Evolutionary conservation across 441 rosid species (phyloP).

Genomic region (Pelargonium myrrhifolium): DNA sequence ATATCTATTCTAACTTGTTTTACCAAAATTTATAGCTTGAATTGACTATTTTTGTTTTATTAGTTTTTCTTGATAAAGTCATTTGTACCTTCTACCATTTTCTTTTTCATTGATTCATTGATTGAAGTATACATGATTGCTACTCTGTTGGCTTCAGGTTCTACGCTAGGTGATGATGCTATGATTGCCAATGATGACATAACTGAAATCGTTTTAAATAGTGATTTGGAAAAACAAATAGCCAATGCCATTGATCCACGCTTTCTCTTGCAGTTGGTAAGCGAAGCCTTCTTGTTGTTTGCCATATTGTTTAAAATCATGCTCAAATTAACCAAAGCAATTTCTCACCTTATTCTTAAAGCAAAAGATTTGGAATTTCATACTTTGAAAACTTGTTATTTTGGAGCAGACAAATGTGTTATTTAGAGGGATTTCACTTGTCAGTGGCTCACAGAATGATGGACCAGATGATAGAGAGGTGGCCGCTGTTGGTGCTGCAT

Average conservation of each 20-base stretch:
- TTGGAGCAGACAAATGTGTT: conserved; percentile 69
- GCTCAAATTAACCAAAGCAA: background rate
- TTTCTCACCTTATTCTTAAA: conserved; percentile 1
- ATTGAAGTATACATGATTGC: conserved; percentile 17
- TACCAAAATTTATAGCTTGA: background rate
- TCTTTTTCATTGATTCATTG: conserved; percentile 16
- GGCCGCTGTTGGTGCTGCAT: conserved; percentile 83
- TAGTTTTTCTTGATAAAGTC: background rate
- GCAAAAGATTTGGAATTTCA: conserved; percentile 4
- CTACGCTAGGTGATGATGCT: conserved; percentile 59
- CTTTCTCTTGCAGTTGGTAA: conserved; percentile 90
- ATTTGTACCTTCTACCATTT: background rate
- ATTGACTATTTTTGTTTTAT: background rate
- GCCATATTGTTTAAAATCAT: no score
- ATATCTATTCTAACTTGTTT: background rate
- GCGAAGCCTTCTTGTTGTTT: conserved; percentile 11
- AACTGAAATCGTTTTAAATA: conserved; percentile 45
- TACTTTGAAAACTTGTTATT: conserved; percentile 13
- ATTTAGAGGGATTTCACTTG: conserved; percentile 48
- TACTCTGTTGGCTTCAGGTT: conserved; percentile 38
- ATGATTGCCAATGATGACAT: conserved; percentile 40
- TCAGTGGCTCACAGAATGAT: conserved; percentile 34
- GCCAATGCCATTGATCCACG: conserved; percentile 67
- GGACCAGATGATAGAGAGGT: conserved; percentile 51
- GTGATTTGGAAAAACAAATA: conserved; percentile 63